Percentiles rank a stretch among this genome's conserved stretches.
Evolutionary conservation across 169 alveolate species (phyloP).

Genomic region (Amoebophrya sp.): DNA sequence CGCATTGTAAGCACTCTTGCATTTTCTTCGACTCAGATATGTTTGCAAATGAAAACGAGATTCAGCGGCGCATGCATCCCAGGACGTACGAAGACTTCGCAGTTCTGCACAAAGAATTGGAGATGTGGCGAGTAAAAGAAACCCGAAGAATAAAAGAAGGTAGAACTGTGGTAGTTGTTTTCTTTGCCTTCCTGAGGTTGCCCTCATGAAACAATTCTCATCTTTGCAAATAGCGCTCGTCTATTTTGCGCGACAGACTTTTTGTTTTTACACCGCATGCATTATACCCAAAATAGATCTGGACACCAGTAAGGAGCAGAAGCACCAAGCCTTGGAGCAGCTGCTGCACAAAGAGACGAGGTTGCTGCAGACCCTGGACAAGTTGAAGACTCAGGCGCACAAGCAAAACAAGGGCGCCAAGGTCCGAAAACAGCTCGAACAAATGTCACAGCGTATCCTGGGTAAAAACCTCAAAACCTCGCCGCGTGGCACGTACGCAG

Average conservation of each 20-base stretch:
- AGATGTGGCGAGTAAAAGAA: conserved; percentile 73
- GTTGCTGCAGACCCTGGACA: conserved; percentile 70
- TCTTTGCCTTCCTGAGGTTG: no score
- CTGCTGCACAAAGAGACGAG: conserved; percentile 74
- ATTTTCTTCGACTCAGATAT: no score
- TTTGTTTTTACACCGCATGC: neutral
- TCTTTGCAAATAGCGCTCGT: no score
- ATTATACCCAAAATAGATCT: neutral
- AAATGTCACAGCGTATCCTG: conserved; percentile 30
- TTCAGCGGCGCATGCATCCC: conserved; percentile 76
- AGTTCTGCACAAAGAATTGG: conserved; percentile 70
- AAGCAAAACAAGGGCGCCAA: conserved; percentile 67
- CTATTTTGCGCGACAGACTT: neutral
- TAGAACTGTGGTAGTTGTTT: conserved; percentile 38
- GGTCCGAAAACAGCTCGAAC: conserved; percentile 57
- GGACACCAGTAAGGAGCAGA: conserved; percentile 60
- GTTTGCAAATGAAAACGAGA: no score
- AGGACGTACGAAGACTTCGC: conserved; percentile 70
- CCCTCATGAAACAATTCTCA: no score
- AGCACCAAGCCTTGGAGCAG: conserved; percentile 50
- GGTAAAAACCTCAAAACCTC: no score
- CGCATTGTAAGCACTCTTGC: no score
- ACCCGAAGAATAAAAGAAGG: conserved; percentile 67
- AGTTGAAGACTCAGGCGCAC: conserved; percentile 72
- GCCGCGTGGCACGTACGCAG: no score